Conservation (phyloP, 2,329 filamentous ascomycete genomes). For the Truncatella angustata region DNA sequence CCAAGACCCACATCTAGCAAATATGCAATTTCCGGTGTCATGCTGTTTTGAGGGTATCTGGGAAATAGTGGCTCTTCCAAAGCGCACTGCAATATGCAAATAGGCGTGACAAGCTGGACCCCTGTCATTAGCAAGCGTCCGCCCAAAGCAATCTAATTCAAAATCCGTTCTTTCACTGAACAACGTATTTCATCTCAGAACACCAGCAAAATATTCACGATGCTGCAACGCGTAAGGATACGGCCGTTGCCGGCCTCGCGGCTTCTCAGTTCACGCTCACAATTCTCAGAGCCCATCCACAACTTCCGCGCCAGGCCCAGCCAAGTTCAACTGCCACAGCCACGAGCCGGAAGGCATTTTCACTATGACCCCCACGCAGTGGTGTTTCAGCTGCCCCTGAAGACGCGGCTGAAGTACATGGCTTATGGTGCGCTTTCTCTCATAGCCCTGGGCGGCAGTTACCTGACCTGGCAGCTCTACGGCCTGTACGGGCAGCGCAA, state of each 20-base stretch:
- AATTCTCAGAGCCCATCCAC: not conserved
- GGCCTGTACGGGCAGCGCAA: not conserved
- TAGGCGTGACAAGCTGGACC: not conserved
- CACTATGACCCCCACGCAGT: constrained; percentile 7
- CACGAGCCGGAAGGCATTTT: not conserved
- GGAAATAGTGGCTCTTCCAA: too few species aligned
- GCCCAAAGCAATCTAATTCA: not conserved
- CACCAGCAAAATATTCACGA: not conserved
- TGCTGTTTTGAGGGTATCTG: too few species aligned
- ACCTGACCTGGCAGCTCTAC: constrained; percentile 7
- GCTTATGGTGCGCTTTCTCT: constrained; percentile 11
- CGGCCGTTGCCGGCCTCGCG: not conserved
- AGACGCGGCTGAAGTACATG: constrained; percentile 13
- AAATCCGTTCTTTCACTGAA: not conserved
- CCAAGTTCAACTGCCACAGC: not conserved
- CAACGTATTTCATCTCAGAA: not conserved
- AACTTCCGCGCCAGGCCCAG: not conserved
- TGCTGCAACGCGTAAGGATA: constrained; percentile 2
- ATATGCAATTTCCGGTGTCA: too few species aligned
- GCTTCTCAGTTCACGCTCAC: not conserved
- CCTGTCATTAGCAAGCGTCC: not conserved
- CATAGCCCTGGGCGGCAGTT: constrained; percentile 7
- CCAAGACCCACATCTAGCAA: too few species aligned
- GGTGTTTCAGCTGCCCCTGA: not conserved
- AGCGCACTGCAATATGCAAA: not conserved